phyloP scores from a whole-genome alignment of 176 grass and related monocot species.

The Raddia guianensis region DNA sequence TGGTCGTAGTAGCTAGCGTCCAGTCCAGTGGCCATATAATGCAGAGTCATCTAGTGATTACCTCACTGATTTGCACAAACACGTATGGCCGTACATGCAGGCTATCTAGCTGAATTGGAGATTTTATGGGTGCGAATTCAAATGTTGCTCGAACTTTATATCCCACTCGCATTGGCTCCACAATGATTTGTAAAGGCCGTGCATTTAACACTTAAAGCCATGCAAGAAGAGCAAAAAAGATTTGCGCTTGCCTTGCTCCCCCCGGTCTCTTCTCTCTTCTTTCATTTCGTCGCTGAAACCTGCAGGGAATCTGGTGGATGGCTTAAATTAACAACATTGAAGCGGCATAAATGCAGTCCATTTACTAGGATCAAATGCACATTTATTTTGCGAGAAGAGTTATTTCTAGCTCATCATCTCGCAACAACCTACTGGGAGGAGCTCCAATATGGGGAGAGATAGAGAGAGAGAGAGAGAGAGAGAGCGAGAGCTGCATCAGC shows the following conservation, averaged over 20 bases:
- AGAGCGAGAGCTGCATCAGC: neutral
- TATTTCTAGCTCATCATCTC: conserved; percentile 51
- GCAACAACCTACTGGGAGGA: conserved; percentile 40
- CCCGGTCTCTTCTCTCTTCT: neutral
- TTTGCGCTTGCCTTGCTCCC: neutral
- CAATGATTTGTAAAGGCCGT: conserved; percentile 43
- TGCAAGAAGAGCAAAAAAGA: conserved; percentile 5
- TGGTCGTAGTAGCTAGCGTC: neutral
- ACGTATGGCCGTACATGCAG: conserved; percentile 27
- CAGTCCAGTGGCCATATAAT: conserved; percentile 36
- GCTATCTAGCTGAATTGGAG: conserved; percentile 3
- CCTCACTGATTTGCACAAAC: conserved; percentile 35
- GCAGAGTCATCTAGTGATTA: conserved; percentile 12
- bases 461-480: neutral
- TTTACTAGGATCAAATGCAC: conserved; percentile 56
- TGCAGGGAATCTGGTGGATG: conserved; percentile 47
- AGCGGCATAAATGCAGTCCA: conserved; percentile 51
- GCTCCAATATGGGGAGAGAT: neutral
- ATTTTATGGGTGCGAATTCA: neutral
- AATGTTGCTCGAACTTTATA: neutral
- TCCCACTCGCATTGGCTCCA: neutral
- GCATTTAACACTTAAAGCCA: conserved; percentile 5
- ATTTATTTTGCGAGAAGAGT: conserved; percentile 46
- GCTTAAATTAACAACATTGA: conserved; percentile 51
- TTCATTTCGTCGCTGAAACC: conserved; percentile 40